These are phyloP conservation scores for Zelopaecilomyces penicillatus DNA, from an alignment of 2,329 filamentous ascomycete genomes.

Conservation along the genomic window DNA sequence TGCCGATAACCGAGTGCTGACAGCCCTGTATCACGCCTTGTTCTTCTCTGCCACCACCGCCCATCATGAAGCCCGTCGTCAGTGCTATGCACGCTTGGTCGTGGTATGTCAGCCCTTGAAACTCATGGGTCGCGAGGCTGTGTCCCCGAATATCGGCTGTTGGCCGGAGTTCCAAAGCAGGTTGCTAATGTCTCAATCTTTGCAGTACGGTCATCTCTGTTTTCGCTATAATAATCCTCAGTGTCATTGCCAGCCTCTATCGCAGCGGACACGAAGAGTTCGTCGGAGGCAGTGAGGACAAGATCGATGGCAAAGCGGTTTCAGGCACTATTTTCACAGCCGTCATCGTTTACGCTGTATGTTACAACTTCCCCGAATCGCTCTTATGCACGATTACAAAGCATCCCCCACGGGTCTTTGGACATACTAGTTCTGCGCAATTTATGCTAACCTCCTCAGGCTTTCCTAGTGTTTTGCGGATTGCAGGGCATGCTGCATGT, in stretches of 20 bases:
- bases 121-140: background rate
- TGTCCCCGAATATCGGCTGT: background rate
- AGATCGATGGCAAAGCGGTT: slow-evolving; percentile 66
- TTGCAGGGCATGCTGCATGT: slow-evolving; percentile 81
- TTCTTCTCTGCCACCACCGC: slow-evolving; percentile 1
- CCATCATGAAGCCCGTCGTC: slow-evolving; percentile 88
- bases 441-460: slow-evolving; percentile 37
- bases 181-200: background rate
- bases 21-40: too few relatives aligned
- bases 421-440: background rate
- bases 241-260: slow-evolving; percentile 62
- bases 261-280: slow-evolving; percentile 73
- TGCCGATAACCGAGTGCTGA: too few relatives aligned
- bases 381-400: background rate
- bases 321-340: slow-evolving; percentile 80
- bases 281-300: slow-evolving; percentile 65
- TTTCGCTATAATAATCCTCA: slow-evolving; percentile 58
- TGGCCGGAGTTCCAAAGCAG: background rate
- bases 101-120: slow-evolving; percentile 53
- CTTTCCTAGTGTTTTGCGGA: slow-evolving; percentile 85
- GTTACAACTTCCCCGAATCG: slow-evolving; percentile 25
- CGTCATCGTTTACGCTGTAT: slow-evolving; percentile 80
- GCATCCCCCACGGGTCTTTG: background rate
- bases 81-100: slow-evolving; percentile 89
- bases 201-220: slow-evolving; percentile 62